phyloP scores from a whole-genome alignment of 208 protist species.

The Trypanosoma scelopori region DNA sequence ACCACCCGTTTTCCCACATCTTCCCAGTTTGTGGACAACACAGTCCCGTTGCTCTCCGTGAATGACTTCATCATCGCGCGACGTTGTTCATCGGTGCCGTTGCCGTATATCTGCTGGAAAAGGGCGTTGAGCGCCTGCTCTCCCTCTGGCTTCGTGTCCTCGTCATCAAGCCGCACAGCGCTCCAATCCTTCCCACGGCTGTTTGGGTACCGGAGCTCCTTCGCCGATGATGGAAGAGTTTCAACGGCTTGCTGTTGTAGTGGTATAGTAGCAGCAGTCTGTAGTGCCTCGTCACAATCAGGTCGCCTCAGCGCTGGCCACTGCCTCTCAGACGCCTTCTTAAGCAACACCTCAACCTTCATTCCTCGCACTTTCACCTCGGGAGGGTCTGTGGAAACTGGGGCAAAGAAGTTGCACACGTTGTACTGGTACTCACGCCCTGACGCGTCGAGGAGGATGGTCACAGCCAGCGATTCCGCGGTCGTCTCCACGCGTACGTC shows the following conservation, averaged over 20 bases:
- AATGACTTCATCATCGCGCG: conserved; percentile 96
- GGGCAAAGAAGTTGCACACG: conserved; percentile 65
- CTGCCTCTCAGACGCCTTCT: conserved; percentile 54
- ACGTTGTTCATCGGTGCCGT: conserved; percentile 87
- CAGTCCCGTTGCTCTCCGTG: conserved; percentile 93
- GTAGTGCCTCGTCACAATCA: conserved; percentile 10
- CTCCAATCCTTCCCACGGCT: conserved; percentile 86
- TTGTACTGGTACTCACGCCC: conserved; percentile 72
- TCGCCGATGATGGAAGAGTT: conserved; percentile 27
- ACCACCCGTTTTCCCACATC: conserved; percentile 91
- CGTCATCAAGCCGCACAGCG: conserved; percentile 67
- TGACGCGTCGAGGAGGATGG: conserved; percentile 57
- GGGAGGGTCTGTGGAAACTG: conserved; percentile 28
- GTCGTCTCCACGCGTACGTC: conserved; percentile 59
- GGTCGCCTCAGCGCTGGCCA: conserved; percentile 74
- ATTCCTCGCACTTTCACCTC: conserved; percentile 63
- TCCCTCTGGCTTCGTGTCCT: conserved; percentile 87
- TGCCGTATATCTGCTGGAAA: conserved; percentile 94
- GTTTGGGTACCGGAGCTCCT: conserved; percentile 79
- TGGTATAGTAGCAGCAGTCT: not conserved
- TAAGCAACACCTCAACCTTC: conserved; percentile 82
- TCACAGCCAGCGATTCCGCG: conserved; percentile 41
- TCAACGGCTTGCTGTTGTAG: conserved; percentile 1
- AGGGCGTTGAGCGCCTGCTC: conserved; percentile 90
- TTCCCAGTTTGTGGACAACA: conserved; percentile 96